Evolutionary conservation across 1,139 yeast genomes (phyloP), one percentile per base, ranked within the genome.

Genomic region (Zygoascus sp.): DNA sequence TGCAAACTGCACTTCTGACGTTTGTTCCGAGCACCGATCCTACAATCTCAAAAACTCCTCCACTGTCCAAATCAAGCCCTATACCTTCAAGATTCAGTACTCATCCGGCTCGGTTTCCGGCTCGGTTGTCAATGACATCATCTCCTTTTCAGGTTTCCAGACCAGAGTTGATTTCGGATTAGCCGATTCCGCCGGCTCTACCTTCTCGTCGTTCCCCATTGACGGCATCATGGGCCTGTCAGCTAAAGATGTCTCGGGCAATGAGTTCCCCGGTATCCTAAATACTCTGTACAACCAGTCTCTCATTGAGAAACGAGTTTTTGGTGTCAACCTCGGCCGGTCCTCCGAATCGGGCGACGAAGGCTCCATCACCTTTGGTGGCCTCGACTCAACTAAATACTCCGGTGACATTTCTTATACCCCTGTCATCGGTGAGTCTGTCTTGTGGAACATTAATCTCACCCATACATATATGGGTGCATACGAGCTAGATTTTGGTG

Each of bases 141-240:
- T 76, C 44, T 62, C 65, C 13, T 63, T 78, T 45, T 72, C 75
- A 17, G 74, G 73, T 9, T 62, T 73, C 25, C 64, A 68, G 6
- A 63, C 76, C 2, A 66, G 72, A 47, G 71, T 77, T 54, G 63
- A 71, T 19, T 70, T 81, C 53, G 87, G 87, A 10, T 67, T 75
- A 21, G 83, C 86, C 1, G 57, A 63, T 13, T 50, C 66, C 3
- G 81, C 79, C 1, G 85, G 85, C 2, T 68, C 67, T 32, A 71
- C 79, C 48, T 80, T 81, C 53, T 66, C 68, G 11, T 67, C 69
- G 13, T 80, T 77, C 59, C 69, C 75, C 11, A 74, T 80, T 36
- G 77, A 80, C 56, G 87, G 88, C 10, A 74, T 81, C 40, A 61
- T 81, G 51, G 88, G 87, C 1, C 67, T 81, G 27, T 78, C 84